These are phyloP conservation scores for Penicillium sp. DNA, from an alignment of 2,329 filamentous ascomycete genomes.

Conservation along the genomic window DNA sequence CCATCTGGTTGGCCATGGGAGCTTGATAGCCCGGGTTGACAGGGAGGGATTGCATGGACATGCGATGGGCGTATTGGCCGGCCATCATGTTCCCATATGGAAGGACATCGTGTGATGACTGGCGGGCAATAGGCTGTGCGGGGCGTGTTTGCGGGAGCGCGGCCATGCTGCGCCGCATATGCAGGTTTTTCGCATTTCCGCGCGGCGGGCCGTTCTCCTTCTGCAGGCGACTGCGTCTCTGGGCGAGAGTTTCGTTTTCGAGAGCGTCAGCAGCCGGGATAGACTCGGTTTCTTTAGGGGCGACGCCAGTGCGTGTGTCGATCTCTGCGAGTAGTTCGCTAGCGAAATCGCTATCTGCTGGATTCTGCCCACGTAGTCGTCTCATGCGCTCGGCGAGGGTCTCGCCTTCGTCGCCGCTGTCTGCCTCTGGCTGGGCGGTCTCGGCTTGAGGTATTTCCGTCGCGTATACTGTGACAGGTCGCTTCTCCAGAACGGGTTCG, in stretches of 20 bases:
- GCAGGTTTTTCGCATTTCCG: slow-evolving; percentile 31
- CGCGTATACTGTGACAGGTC: slow-evolving; percentile 43
- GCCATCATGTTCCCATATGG: slow-evolving; percentile 22
- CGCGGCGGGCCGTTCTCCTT: slow-evolving; percentile 39
- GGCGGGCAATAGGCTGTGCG: slow-evolving; percentile 34
- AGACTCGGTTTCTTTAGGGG: slow-evolving; percentile 28
- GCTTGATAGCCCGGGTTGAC: slow-evolving; percentile 27
- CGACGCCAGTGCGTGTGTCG: slow-evolving; percentile 35
- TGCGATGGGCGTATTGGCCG: slow-evolving; percentile 30
- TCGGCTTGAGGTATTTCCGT: slow-evolving; percentile 14
- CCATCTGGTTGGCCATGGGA: slow-evolving; percentile 23
- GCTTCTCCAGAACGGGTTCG: slow-evolving; percentile 46
- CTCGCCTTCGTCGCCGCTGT: slow-evolving; percentile 47
- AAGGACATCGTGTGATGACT: slow-evolving; percentile 31
- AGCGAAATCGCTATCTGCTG: slow-evolving; percentile 48
- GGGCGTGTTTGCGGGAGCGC: slow-evolving; percentile 59
- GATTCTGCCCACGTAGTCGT: slow-evolving; percentile 44
- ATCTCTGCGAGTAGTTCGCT: slow-evolving; percentile 49
- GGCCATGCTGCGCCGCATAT: slow-evolving; percentile 51
- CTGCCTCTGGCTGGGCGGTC: slow-evolving; percentile 28
- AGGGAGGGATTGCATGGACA: slow-evolving; percentile 39
- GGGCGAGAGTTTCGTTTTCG: slow-evolving; percentile 52
- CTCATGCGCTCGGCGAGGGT: slow-evolving; percentile 51
- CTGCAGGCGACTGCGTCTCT: slow-evolving; percentile 51
- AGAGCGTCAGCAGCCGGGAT: slow-evolving; percentile 25